Conservation (phyloP, 177 flowering plant genomes). For the Tripterygium wilfordii region DNA sequence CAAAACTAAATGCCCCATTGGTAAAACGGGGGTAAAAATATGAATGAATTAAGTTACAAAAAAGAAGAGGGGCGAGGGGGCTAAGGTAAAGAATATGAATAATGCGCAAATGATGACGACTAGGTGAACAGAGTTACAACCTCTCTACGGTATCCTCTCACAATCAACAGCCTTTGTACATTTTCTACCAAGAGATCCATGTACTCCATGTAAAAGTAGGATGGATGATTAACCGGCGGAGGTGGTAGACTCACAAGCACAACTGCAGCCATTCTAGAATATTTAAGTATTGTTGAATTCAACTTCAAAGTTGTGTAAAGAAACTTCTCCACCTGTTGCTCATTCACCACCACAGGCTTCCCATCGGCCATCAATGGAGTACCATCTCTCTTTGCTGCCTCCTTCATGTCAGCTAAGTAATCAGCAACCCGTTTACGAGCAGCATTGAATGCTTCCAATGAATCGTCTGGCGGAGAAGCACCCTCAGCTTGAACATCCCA, state of each 20-base stretch:
- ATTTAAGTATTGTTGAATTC: constrained; percentile 73
- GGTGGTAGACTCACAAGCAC: constrained; percentile 92
- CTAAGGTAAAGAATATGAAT: no score
- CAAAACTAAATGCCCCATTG: no score
- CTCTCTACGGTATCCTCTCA: constrained; percentile 87
- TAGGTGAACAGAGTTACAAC: constrained; percentile 94
- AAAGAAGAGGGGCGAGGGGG: no score
- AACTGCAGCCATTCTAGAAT: constrained; percentile 95
- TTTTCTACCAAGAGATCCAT: constrained; percentile 91
- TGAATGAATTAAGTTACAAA: no score
- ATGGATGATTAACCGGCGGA: constrained; percentile 79
- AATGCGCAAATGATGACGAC: no score
- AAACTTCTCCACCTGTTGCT: constrained; percentile 86
- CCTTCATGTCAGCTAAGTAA: constrained; percentile 57
- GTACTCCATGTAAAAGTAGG: constrained; percentile 94
- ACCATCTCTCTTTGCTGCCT: constrained; percentile 37
- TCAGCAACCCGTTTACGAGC: constrained; percentile 56
- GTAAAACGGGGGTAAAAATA: no score
- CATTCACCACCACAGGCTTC: constrained; percentile 65
- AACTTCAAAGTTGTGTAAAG: constrained; percentile 79
- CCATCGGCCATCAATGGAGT: constrained; percentile 67
- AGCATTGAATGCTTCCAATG: constrained; percentile 62
- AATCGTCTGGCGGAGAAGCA: constrained; percentile 69
- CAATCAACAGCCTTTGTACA: constrained; percentile 83
- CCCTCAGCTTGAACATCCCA: constrained; percentile 68